Percentiles rank a stretch among this genome's conserved stretches.
Evolutionary conservation across 768 basidiomycete genomes (phyloP).

Genomic region (Mycena floridula): DNA sequence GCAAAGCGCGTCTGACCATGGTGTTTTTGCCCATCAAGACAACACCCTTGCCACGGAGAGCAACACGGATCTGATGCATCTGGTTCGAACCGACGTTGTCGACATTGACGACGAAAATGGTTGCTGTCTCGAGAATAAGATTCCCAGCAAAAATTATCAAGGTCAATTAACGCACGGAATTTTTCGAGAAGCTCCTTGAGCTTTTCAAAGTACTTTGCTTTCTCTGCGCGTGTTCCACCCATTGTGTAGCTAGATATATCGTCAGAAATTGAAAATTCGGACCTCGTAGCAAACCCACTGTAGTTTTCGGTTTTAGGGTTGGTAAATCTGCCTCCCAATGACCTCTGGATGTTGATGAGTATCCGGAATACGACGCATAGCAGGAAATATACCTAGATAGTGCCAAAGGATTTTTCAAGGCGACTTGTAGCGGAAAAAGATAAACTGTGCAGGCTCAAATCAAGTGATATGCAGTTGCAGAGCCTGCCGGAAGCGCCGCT

Average conservation of each 20-base stretch:
- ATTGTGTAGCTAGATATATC: conserved; percentile 67
- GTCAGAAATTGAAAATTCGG: too few relatives aligned
- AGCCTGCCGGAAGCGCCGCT: neutral
- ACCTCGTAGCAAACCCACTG: too few relatives aligned
- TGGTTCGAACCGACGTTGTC: conserved; percentile 99
- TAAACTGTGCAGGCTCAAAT: conserved; percentile 1
- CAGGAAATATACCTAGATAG: conserved; percentile 46
- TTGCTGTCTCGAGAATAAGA: conserved; percentile 55
- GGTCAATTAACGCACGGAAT: conserved; percentile 59
- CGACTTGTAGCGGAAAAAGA: conserved; percentile 31
- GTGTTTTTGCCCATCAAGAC: conserved; percentile 99
- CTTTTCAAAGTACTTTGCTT: conserved; percentile 88
- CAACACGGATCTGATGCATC: conserved; percentile 95
- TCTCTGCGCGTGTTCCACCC: conserved; percentile 89
- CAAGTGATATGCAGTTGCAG: neutral
- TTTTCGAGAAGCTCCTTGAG: conserved; percentile 88
- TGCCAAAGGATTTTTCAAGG: conserved; percentile 98
- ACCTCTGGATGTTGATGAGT: conserved; percentile 50
- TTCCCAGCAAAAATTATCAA: conserved; percentile 1
- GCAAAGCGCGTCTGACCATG: conserved; percentile 98
- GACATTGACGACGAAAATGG: conserved; percentile 98
- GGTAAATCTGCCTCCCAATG: conserved; percentile 86
- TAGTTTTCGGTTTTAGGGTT: neutral
- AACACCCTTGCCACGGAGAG: conserved; percentile 93
- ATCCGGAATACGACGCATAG: neutral